Base-by-base conservation (phyloP, 1,139 yeast genomes). In the Protomyces gravidus region DNA sequence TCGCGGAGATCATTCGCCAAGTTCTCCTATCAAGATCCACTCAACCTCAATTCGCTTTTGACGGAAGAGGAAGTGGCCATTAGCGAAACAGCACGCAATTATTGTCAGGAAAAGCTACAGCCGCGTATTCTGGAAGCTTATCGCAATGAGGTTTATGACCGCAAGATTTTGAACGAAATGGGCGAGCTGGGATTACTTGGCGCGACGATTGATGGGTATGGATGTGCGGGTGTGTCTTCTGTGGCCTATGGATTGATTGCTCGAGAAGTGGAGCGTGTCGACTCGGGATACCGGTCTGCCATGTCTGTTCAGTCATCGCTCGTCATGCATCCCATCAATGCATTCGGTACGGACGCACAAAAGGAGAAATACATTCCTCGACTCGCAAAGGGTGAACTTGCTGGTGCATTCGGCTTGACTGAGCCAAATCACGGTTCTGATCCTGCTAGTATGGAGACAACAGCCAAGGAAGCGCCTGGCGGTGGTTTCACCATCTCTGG, bases 361-460 rank as follows among this genome's bases (percentile, higher is more conserved):
- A 76, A 75, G 68, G 73, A 75, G 55, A 68, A 76, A 21, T 73
- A 71, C 62, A 67, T 75, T 59, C 78, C 79, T 9, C 65, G 64
- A 45, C 70, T 76, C 53, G 78, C 77, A 4, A 66, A 71, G 21
- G 78, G 78, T n/a, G 78, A 76, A 64, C 66, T 75, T 21, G 69
- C 76, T 32, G 78, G 78, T 36, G 74, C 77, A 62, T 75, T 75
- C 65, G 78, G 78, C 4, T 69, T 76, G 19, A 75, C 78, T 13
- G 78, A 75, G 66, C 65, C 78, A 48, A 74, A 76, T 66, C 78
- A 75, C 62, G 78, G 78, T 25, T 74, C 78, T 15, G 78, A 75
- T 61, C 78, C 79, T 4, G 78, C 71, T 1, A 71, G 77, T 5
- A 75, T 75, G 79, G 77, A 74, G 65, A 76, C 78, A 17, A 66